A percentile compares a stretch with the other conserved stretches of the same genome.
Conservation (phyloP, 495 filamentous ascomycete species). For the Tuber magnatum region DNA sequence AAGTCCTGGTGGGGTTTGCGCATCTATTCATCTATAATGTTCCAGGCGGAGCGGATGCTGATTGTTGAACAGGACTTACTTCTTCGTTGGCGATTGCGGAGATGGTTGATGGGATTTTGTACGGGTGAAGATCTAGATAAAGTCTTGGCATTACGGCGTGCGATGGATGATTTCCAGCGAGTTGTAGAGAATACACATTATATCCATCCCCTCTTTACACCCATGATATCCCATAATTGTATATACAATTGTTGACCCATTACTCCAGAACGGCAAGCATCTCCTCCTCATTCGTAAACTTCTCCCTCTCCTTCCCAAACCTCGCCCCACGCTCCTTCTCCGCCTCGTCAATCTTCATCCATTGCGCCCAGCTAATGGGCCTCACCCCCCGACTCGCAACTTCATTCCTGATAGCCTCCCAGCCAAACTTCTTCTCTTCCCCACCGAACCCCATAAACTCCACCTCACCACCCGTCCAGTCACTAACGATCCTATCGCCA, state of each 20-base stretch:
- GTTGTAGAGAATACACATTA: neutral
- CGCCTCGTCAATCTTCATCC: constrained; percentile 72
- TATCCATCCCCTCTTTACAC: neutral
- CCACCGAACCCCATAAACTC: constrained; percentile 43
- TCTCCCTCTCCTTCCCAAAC: constrained; percentile 74
- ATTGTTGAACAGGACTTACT: constrained; percentile 51
- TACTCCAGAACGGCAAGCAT: constrained; percentile 66
- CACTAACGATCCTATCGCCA: constrained; percentile 67
- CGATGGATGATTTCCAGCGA: neutral
- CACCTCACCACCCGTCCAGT: constrained; percentile 50
- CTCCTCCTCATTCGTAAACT: constrained; percentile 66
- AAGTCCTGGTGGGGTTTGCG: constrained; percentile 58
- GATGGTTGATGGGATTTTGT: constrained; percentile 67
- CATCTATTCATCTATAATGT: neutral
- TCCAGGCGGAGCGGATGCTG: neutral
- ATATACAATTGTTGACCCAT: constrained; percentile 5
- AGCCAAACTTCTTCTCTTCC: constrained; percentile 53
- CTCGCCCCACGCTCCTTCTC: constrained; percentile 61
- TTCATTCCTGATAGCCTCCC: constrained; percentile 63
- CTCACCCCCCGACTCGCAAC: constrained; percentile 49
- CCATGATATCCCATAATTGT: neutral
- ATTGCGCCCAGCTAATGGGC: constrained; percentile 71
- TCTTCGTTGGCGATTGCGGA: constrained; percentile 83
- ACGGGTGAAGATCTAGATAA: constrained; percentile 40
- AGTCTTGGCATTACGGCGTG: no score